These are phyloP conservation scores for Nematocida ausubeli DNA, from an alignment of 371 early-diverging fungal species.

Conservation along the genomic window DNA sequence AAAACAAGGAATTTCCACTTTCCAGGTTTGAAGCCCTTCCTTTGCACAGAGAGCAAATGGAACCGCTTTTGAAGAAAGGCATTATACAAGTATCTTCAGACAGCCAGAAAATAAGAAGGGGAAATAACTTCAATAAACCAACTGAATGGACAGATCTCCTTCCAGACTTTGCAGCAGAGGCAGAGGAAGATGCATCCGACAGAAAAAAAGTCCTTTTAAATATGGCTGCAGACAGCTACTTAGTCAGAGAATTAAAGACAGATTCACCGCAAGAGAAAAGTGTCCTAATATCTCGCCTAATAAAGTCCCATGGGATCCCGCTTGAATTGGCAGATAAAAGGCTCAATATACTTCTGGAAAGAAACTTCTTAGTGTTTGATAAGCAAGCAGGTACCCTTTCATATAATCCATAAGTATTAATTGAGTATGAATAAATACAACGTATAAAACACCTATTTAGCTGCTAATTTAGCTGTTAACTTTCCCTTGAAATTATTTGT, in stretches of 20 bases:
- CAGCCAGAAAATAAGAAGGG: neutral
- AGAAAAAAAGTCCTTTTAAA: neutral
- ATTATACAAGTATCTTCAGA: neutral
- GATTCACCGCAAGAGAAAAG: neutral
- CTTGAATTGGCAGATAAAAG: neutral
- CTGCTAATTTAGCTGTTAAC: too few species aligned
- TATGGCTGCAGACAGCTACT: slow-evolving; percentile 1
- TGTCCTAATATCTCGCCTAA: neutral
- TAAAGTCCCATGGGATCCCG: neutral
- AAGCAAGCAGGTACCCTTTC: neutral
- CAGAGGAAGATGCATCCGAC: neutral
- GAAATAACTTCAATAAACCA: neutral
- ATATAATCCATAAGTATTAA: neutral
- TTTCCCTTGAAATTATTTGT: too few species aligned
- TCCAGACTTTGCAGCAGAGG: neutral
- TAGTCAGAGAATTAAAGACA: slow-evolving; percentile 6
- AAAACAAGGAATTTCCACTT: neutral
- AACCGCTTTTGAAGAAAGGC: neutral
- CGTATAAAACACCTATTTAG: too few species aligned
- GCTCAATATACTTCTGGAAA: neutral
- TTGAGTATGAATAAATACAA: neutral
- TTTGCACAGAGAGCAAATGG: neutral
- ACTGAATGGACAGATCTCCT: slow-evolving; percentile 28
- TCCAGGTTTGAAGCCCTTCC: neutral
- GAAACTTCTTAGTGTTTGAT: neutral